Conservation (phyloP, 1,284 basidiomycete species). For the Sanghuangporus baumii region DNA sequence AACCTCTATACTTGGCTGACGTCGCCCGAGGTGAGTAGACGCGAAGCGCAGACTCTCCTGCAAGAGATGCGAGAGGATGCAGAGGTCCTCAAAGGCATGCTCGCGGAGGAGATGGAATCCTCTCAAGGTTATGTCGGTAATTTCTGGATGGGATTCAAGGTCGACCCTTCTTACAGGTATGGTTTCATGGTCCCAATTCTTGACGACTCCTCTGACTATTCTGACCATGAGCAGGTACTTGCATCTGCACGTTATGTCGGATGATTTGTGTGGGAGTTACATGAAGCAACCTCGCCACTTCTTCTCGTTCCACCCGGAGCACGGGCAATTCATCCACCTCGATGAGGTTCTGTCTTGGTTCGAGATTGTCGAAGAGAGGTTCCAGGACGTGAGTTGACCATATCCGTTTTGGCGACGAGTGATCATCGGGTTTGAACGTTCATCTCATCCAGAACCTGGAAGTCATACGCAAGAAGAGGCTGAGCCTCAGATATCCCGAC, state of each 20-base stretch:
- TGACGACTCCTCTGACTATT: not conserved
- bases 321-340: conserved; percentile 83
- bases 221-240: conserved; percentile 56
- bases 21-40: conserved; percentile 35
- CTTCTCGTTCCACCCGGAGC: conserved; percentile 86
- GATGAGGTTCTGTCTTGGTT: conserved; percentile 75
- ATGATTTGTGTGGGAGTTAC: conserved; percentile 67
- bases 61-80: conserved; percentile 53
- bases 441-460: not conserved
- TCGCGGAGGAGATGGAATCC: conserved; percentile 79
- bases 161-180: conserved; percentile 70
- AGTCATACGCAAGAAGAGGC: not conserved
- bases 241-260: conserved; percentile 84
- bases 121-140: conserved; percentile 78
- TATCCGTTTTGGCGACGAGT: not conserved
- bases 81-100: conserved; percentile 41
- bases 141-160: conserved; percentile 84
- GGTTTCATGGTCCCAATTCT: conserved; percentile 25
- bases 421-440: not conserved
- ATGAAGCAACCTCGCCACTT: conserved; percentile 93
- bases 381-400: not conserved
- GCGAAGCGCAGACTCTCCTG: conserved; percentile 49
- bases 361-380: conserved; percentile 30
- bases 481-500: not conserved
- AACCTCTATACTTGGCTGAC: conserved; percentile 7